Conservation (phyloP, 805 yeast species). For the Starmerella ratchasimensis region DNA sequence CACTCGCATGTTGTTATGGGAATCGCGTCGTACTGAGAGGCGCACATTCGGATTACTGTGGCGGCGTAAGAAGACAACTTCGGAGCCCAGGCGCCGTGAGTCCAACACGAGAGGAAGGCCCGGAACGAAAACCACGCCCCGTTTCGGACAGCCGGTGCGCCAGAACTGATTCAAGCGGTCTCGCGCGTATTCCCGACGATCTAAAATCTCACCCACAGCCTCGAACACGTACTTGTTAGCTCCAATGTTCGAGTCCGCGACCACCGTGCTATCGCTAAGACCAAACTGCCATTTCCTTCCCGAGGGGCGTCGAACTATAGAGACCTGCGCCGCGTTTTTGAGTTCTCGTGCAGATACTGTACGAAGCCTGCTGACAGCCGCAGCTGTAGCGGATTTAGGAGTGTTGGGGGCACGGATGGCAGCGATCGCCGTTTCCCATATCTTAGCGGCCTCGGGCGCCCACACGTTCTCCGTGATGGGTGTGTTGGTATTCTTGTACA, state of each 20-base stretch:
- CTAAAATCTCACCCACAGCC: conserved; percentile 58
- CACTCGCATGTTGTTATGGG: conserved; percentile 34
- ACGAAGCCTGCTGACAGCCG: too few species aligned
- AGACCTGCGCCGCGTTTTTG: neutral
- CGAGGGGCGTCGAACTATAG: conserved; percentile 1
- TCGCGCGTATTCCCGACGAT: conserved; percentile 45
- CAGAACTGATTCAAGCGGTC: conserved; percentile 67
- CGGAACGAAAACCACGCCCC: conserved; percentile 41
- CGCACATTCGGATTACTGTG: conserved; percentile 67
- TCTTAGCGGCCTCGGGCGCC: neutral
- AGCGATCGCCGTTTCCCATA: neutral
- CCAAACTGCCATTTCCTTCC: conserved; percentile 8
- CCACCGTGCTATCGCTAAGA: conserved; percentile 29
- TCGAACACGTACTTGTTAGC: conserved; percentile 43
- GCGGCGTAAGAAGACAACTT: conserved; percentile 58
- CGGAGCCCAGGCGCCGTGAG: conserved; percentile 66
- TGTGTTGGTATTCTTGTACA: conserved; percentile 7
- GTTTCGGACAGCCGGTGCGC: conserved; percentile 54
- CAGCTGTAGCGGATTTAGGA: too few species aligned
- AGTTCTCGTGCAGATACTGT: too few species aligned
- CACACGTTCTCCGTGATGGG: neutral
- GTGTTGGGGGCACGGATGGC: too few species aligned
- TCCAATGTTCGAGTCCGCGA: conserved; percentile 39
- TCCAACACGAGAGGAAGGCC: conserved; percentile 58
- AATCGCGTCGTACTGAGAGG: conserved; percentile 34